phyloP scores from a whole-genome alignment of 345 rosid genomes.

The Gossypium bickii region DNA sequence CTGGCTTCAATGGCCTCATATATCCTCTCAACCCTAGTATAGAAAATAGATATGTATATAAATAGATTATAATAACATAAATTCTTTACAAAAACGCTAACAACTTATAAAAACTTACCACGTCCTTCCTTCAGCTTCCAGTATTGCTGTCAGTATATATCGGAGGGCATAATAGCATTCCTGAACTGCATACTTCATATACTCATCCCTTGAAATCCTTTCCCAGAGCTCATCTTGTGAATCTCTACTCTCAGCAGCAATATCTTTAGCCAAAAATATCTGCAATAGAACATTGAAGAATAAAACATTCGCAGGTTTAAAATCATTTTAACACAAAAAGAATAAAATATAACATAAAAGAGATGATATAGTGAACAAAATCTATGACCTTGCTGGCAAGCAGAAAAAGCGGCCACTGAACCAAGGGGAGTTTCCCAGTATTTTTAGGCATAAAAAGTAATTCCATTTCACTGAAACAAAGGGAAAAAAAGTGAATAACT shows the following conservation, averaged over 20 bases:
- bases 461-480: slow-evolving; percentile 70
- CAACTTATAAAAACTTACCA: slow-evolving; percentile 48
- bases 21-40: slow-evolving; percentile 74
- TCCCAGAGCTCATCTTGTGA: slow-evolving; percentile 88
- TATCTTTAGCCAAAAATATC: slow-evolving; percentile 90
- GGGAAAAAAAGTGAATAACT: background rate
- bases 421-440: slow-evolving; percentile 71
- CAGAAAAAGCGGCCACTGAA: slow-evolving; percentile 98
- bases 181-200: slow-evolving; percentile 94
- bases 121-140: slow-evolving; percentile 85
- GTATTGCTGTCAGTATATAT: slow-evolving; percentile 59
- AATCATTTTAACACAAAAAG: background rate
- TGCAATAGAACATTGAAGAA: slow-evolving; percentile 20
- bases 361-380: background rate
- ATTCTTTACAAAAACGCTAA: slow-evolving; percentile 13
- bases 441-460: slow-evolving; percentile 92
- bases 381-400: slow-evolving; percentile 89
- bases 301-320: background rate
- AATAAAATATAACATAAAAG: background rate
- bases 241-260: slow-evolving; percentile 63
- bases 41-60: slow-evolving; percentile 18
- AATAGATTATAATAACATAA: slow-evolving; percentile 10
- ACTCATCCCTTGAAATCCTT: slow-evolving; percentile 74
- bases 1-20: slow-evolving; percentile 63
- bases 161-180: slow-evolving; percentile 69